These are phyloP conservation scores for Solanum ossicruentum DNA, from an alignment of 257 asterid species.

Conservation along the genomic window DNA sequence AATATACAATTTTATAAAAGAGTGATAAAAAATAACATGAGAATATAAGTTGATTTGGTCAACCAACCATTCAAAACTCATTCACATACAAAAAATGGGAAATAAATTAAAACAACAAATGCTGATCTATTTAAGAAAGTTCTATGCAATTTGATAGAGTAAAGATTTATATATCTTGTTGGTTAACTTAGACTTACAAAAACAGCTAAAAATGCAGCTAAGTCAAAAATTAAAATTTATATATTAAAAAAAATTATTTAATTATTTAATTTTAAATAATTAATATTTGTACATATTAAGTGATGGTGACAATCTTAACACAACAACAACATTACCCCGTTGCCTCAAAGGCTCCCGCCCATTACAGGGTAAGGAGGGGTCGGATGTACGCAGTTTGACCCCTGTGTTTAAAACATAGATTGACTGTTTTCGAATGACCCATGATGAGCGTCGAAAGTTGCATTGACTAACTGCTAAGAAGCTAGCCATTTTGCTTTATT, in stretches of 20 bases:
- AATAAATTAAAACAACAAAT: not conserved
- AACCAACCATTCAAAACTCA: not conserved
- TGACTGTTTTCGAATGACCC: too few species aligned
- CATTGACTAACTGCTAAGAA: too few species aligned
- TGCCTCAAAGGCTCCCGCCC: too few species aligned
- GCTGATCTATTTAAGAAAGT: not conserved
- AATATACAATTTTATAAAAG: not conserved
- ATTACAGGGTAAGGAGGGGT: too few species aligned
- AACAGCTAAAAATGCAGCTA: not conserved
- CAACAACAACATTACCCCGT: too few species aligned
- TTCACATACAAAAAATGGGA: not conserved
- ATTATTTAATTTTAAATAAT: not conserved
- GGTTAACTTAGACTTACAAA: not conserved
- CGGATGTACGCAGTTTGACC: too few species aligned
- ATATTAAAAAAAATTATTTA: not conserved
- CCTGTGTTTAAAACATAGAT: too few species aligned
- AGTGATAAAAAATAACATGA: not conserved
- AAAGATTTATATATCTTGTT: not conserved
- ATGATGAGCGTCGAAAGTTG: too few species aligned
- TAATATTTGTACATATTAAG: not conserved
- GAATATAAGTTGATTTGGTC: slow-evolving; percentile 1
- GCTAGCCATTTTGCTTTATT: too few species aligned
- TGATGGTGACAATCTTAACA: not conserved
- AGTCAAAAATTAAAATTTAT: not conserved
- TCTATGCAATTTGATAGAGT: not conserved